phyloP scores from a whole-genome alignment of 768 basidiomycete species.

The Auricularia auricula-judae region DNA sequence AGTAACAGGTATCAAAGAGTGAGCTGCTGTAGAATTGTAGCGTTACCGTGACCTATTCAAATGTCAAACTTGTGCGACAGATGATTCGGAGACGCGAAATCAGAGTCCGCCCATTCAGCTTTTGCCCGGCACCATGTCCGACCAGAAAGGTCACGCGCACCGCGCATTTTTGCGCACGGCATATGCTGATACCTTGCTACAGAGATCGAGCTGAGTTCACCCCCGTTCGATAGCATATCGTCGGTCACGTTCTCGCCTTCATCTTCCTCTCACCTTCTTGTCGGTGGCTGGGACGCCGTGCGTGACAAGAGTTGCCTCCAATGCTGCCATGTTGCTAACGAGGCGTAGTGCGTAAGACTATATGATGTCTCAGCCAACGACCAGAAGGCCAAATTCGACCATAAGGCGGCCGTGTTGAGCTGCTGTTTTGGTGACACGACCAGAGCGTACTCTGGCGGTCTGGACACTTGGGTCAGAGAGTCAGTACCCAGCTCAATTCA shows the following conservation, averaged over 20 bases:
- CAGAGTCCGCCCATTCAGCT: neutral
- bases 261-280: conserved; percentile 68
- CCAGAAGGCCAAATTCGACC: conserved; percentile 72
- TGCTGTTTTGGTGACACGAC: conserved; percentile 59
- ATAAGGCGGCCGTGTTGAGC: conserved; percentile 81
- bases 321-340: conserved; percentile 23
- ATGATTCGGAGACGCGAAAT: neutral
- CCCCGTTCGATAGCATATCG: conserved; percentile 81
- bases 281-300: conserved; percentile 85
- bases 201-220: conserved; percentile 40
- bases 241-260: conserved; percentile 71
- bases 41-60: no score
- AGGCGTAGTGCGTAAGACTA: conserved; percentile 44
- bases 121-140: neutral
- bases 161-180: neutral
- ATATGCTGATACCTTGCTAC: no score
- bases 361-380: conserved; percentile 47
- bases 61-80: neutral
- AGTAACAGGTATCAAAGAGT: no score
- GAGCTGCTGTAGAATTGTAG: no score
- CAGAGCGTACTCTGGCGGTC: conserved; percentile 74
- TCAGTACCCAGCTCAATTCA: conserved; percentile 27
- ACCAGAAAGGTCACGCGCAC: neutral
- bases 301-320: conserved; percentile 14
- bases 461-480: conserved; percentile 78